Evolutionary conservation across 257 asterid genomes (phyloP).

Genomic region (Ophiorrhiza pumila): DNA sequence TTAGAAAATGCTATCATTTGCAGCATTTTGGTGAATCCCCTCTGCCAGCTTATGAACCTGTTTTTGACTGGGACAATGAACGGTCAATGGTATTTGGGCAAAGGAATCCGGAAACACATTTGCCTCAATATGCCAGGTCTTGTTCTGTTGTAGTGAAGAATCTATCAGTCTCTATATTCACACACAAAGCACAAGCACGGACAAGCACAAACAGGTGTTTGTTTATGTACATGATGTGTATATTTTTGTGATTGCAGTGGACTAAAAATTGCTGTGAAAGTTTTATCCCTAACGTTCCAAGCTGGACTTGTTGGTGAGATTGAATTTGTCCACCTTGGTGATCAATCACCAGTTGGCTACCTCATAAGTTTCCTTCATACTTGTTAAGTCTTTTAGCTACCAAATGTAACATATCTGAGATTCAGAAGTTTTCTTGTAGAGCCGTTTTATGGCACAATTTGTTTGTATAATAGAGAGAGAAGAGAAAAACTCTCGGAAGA

Average conservation of each 20-base stretch:
- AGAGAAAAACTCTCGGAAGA: constrained; percentile 98
- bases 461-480: constrained; percentile 98
- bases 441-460: constrained; percentile 97
- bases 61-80: constrained; percentile 97
- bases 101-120: constrained; percentile 75
- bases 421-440: constrained; percentile 71
- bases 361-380: constrained; percentile 22
- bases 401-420: constrained; percentile 49
- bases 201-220: background rate
- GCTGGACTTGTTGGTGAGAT: constrained; percentile 96
- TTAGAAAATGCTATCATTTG: constrained; percentile 28
- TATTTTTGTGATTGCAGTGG: constrained; percentile 58
- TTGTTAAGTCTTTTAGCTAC: constrained; percentile 31
- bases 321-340: constrained; percentile 25
- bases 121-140: constrained; percentile 82
- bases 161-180: background rate
- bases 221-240: background rate
- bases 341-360: constrained; percentile 14
- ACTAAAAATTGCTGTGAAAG: constrained; percentile 93
- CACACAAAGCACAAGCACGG: background rate
- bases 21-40: constrained; percentile 99
- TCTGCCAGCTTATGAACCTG: constrained; percentile 93
- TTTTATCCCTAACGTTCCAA: constrained; percentile 86
- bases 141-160: constrained; percentile 11
- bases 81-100: constrained; percentile 93